Evolutionary conservation across 257 asterid species (phyloP).

Genomic region (Catharanthus roseus): DNA sequence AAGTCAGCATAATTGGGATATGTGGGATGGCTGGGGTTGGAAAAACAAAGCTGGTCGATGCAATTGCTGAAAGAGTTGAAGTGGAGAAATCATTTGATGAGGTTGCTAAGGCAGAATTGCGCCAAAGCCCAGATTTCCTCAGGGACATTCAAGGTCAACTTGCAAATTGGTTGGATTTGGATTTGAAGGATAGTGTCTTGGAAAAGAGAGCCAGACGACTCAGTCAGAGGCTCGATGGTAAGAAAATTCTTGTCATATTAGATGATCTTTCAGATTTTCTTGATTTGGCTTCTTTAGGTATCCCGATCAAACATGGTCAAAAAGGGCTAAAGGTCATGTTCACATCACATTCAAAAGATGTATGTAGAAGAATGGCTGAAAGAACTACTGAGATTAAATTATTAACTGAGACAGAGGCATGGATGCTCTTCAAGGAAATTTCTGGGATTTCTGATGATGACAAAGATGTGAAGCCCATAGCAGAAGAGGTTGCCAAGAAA

Average conservation of each 20-base stretch:
- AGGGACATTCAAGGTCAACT: constrained; percentile 12
- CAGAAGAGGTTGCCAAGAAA: constrained; percentile 6
- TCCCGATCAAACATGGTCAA: constrained; percentile 10
- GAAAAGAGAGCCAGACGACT: constrained; percentile 8
- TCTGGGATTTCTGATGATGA: background rate
- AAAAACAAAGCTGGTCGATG: background rate
- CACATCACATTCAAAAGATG: background rate
- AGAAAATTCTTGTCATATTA: constrained; percentile 16
- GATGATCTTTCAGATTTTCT: constrained; percentile 18
- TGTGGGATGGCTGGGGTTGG: background rate
- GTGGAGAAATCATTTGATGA: constrained; percentile 6
- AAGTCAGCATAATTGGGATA: background rate
- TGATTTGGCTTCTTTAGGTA: constrained; percentile 11
- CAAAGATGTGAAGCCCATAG: background rate
- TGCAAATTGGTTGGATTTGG: constrained; percentile 3
- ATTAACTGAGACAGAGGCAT: background rate
- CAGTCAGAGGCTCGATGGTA: background rate
- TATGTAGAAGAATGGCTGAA: background rate
- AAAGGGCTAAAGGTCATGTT: constrained; percentile 5
- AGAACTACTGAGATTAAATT: background rate
- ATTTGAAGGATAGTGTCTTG: background rate
- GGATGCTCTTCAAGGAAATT: background rate
- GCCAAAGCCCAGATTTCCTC: background rate
- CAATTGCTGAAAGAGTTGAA: constrained; percentile 3
- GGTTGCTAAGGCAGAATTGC: constrained; percentile 9